Evolutionary conservation across 495 filamentous ascomycete genomes (phyloP).

Genomic region (Usnea hakonensis): DNA sequence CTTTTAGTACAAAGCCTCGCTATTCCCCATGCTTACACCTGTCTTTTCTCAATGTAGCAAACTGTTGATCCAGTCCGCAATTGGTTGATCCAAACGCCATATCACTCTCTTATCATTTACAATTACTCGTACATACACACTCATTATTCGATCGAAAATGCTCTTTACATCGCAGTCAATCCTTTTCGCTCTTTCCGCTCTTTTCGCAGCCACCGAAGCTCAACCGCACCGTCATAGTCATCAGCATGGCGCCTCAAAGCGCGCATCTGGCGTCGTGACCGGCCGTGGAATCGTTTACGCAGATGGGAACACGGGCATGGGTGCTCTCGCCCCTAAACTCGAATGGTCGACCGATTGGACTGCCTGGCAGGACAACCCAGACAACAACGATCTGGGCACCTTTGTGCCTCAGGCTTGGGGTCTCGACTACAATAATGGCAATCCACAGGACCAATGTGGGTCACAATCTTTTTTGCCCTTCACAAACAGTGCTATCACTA

Average conservation of each 20-base stretch:
- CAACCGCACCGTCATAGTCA: background rate
- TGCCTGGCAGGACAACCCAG: background rate
- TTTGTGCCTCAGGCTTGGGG: background rate
- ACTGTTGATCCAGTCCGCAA: slow-evolving; percentile 2
- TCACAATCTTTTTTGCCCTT: background rate
- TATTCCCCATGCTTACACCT: background rate
- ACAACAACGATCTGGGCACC: background rate
- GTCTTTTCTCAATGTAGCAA: background rate
- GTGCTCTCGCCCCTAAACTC: background rate
- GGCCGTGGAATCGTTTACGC: background rate
- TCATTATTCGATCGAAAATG: background rate
- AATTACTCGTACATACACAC: background rate
- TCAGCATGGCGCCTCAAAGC: background rate
- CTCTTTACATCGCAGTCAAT: background rate
- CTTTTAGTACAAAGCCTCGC: background rate
- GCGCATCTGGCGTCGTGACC: background rate
- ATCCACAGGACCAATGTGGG: background rate
- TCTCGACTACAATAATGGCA: background rate
- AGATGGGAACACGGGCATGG: background rate
- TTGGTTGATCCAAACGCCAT: slow-evolving; percentile 2
- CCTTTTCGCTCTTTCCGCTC: background rate
- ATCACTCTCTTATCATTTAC: background rate
- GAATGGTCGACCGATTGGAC: background rate
- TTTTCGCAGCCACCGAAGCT: background rate
- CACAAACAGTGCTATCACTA: background rate